Evolutionary conservation across 202 grass and related monocot genomes (phyloP).

Genomic region (Saccharum hybrid): DNA sequence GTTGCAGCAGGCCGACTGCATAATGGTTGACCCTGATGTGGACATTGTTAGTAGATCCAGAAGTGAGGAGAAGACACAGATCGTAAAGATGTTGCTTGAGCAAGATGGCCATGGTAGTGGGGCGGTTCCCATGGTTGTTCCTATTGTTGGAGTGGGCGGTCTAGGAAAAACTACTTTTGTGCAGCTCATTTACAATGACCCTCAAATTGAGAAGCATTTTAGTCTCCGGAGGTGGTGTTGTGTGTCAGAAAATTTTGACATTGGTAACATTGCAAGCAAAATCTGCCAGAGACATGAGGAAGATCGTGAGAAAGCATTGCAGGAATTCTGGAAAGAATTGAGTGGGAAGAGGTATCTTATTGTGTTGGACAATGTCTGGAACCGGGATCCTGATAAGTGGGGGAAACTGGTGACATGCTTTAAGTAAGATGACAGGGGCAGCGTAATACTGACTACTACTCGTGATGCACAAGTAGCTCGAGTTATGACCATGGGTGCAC

Average conservation of each 20-base stretch:
- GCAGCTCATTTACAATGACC: not conserved
- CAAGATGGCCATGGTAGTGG: not conserved
- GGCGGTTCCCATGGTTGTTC: not conserved
- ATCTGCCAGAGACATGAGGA: not conserved
- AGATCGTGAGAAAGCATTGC: not conserved
- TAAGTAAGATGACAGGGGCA: not conserved
- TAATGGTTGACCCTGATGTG: too few relatives aligned
- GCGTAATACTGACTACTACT: not conserved
- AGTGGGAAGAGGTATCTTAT: not conserved
- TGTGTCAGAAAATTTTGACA: not conserved
- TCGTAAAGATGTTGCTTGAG: not conserved
- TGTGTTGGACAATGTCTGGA: not conserved
- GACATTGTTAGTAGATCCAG: too few relatives aligned
- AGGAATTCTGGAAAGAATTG: rapidly evolving
- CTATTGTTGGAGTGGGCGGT: not conserved
- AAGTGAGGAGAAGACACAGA: not conserved
- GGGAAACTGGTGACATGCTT: not conserved
- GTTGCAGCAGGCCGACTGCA: too few relatives aligned
- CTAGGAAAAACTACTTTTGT: not conserved
- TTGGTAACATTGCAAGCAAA: not conserved
- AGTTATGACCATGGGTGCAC: not conserved
- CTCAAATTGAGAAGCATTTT: not conserved
- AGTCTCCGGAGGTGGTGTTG: not conserved
- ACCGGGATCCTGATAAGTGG: not conserved
- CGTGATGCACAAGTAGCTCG: not conserved